Conservation (phyloP, 768 basidiomycete genomes). For the Auricularia auricula-judae region DNA sequence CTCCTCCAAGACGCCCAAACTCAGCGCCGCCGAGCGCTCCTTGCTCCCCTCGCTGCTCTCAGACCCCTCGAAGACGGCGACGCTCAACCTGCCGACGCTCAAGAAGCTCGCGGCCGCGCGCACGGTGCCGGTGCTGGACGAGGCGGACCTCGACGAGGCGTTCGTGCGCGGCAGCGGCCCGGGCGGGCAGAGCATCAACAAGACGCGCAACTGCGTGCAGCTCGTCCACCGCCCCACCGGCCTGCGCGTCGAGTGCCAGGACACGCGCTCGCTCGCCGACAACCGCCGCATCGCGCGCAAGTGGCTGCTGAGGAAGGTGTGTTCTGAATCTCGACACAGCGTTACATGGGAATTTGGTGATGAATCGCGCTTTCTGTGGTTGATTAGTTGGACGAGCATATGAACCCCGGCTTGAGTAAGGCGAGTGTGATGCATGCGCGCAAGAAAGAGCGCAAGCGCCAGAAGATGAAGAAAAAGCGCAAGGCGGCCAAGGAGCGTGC, state of each 20-base stretch:
- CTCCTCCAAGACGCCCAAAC: not conserved
- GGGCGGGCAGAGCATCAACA: constrained; percentile 96
- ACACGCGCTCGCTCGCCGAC: constrained; percentile 70
- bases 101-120: not conserved
- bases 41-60: not conserved
- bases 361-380: too few species aligned
- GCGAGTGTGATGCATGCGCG: constrained; percentile 56
- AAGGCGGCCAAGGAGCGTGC: constrained; percentile 35
- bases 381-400: constrained; percentile 52
- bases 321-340: constrained; percentile 6
- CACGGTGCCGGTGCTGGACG: not conserved
- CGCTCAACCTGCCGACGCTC: not conserved
- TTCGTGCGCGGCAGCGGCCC: constrained; percentile 64
- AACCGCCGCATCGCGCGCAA: constrained; percentile 73
- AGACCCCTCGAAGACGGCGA: not conserved
- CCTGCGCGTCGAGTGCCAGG: constrained; percentile 76
- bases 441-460: constrained; percentile 65
- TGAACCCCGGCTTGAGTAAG: constrained; percentile 71
- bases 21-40: not conserved
- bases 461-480: constrained; percentile 67
- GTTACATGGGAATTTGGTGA: too few species aligned
- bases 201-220: constrained; percentile 78
- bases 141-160: not conserved
- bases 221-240: constrained; percentile 83
- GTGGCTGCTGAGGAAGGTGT: constrained; percentile 61